Evolutionary conservation across 2,329 filamentous ascomycete genomes (phyloP), one percentile per base, ranked within the genome.

Genomic region (Apiospora pterosperma): DNA sequence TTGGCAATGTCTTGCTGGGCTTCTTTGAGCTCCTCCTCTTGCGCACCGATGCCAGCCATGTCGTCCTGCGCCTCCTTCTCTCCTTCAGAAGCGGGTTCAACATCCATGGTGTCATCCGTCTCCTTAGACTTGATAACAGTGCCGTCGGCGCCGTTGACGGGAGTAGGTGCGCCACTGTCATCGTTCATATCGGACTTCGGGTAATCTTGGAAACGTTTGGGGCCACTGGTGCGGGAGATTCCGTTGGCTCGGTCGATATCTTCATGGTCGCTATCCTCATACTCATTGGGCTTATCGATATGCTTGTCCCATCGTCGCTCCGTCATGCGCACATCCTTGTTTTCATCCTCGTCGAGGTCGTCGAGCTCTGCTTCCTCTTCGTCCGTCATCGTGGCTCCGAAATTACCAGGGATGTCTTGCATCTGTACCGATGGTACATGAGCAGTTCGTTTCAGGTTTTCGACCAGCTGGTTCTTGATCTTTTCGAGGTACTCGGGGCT

Each of bases 381-480:
- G 61, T 90, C 88, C 0, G 87, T 85, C 78, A 88, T 87, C 36
- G 86, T 85, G 36, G 82, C 84, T 38, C 90, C 80, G 1, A 86
- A 85, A 63, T 86, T 84, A 21, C 88, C 84, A 4, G 88, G 88
- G 6, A 90, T 84, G 69, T 96, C 91, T 68, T 92, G 90, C 87
- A 97, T 91, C 77, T 97, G 93, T 23, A 97, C 93, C 23, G 93
- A 97, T 1, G 96, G 96, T 0, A 90, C 92, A 38, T 92, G 91
- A 48, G 92, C 88, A 34, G 97, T 91, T 76, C 95, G 95, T 67
- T 92, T 86, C 62, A 99, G 80, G 75, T 98, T 96, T 72, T 97
- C 92, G 63, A 93, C 87, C 36, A 97, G 89, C 38, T 91, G 88
- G 67, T 90, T 87, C 66, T 94, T 91, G 72, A 97, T 91, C 72